Conservation (phyloP, 1,284 basidiomycete species). For the Mixia osmundae region DNA sequence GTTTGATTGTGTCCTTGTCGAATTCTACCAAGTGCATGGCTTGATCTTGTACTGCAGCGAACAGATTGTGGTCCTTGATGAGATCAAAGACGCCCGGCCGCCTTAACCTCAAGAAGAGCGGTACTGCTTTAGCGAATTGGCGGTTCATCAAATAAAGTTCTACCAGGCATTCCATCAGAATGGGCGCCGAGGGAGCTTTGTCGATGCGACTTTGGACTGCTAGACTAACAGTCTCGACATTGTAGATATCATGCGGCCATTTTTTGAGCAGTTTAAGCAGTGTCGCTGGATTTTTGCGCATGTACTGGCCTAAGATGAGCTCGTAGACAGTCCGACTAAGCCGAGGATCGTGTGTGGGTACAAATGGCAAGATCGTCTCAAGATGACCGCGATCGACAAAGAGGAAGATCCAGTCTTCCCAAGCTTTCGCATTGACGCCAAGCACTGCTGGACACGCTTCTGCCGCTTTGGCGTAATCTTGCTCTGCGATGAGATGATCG, state of each 20-base stretch:
- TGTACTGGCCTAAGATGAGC: constrained; percentile 73
- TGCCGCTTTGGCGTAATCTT: constrained; percentile 63
- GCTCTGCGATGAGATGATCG: constrained; percentile 47
- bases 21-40: constrained; percentile 79
- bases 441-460: constrained; percentile 68
- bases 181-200: constrained; percentile 28
- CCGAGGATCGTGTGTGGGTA: constrained; percentile 60
- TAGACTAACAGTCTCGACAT: constrained; percentile 59
- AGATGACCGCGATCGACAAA: constrained; percentile 67
- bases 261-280: constrained; percentile 52
- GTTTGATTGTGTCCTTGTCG: constrained; percentile 62
- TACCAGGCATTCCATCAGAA: constrained; percentile 76
- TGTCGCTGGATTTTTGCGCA: constrained; percentile 52
- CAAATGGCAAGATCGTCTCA: constrained; percentile 63
- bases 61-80: constrained; percentile 80
- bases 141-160: constrained; percentile 73
- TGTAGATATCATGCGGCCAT: constrained; percentile 84
- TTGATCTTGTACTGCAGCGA: constrained; percentile 84
- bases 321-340: constrained; percentile 74
- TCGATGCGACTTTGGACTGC: constrained; percentile 66
- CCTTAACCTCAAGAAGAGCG: constrained; percentile 64
- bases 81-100: constrained; percentile 80
- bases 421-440: constrained; percentile 46
- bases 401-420: constrained; percentile 88
- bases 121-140: constrained; percentile 80